Evolutionary conservation across 139 green algal species (phyloP).

Genomic region (Asterochloris erici): DNA sequence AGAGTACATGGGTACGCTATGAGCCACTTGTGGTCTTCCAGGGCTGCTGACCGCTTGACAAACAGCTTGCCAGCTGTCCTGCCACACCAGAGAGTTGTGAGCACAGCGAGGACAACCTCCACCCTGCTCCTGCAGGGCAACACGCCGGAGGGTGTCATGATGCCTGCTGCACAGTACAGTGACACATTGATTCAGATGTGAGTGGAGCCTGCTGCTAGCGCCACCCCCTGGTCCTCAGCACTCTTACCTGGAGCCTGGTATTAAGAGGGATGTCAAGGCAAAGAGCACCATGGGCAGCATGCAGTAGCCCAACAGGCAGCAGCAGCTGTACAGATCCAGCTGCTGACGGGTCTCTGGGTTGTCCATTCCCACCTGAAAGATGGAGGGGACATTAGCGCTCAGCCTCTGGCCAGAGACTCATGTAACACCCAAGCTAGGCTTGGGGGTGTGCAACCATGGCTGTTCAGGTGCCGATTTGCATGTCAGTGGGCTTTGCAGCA

Average conservation of each 20-base stretch:
- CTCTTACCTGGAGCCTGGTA: constrained; percentile 54
- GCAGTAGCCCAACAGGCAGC: constrained; percentile 87
- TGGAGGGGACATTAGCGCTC: no score
- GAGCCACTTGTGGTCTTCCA: constrained; percentile 61
- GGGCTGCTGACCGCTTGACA: constrained; percentile 40
- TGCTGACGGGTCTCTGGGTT: constrained; percentile 31
- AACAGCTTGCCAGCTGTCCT: constrained; percentile 68
- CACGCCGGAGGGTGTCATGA: background rate
- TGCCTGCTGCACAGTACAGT: background rate
- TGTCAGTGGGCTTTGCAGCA: no score
- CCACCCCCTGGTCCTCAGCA: background rate
- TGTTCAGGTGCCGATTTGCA: no score
- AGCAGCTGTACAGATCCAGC: constrained; percentile 83
- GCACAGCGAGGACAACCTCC: constrained; percentile 30
- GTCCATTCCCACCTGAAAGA: constrained; percentile 5
- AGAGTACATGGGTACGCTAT: constrained; percentile 81
- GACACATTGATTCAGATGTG: background rate
- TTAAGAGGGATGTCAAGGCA: constrained; percentile 58
- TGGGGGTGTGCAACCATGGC: no score
- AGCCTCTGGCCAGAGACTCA: no score
- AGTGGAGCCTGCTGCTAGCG: background rate
- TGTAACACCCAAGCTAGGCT: no score
- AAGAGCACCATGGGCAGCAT: constrained; percentile 80
- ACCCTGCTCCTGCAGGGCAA: constrained; percentile 14
- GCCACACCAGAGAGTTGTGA: constrained; percentile 68